Conservation (phyloP, 2,329 filamentous ascomycete genomes). For the Epichloe baconii region DNA sequence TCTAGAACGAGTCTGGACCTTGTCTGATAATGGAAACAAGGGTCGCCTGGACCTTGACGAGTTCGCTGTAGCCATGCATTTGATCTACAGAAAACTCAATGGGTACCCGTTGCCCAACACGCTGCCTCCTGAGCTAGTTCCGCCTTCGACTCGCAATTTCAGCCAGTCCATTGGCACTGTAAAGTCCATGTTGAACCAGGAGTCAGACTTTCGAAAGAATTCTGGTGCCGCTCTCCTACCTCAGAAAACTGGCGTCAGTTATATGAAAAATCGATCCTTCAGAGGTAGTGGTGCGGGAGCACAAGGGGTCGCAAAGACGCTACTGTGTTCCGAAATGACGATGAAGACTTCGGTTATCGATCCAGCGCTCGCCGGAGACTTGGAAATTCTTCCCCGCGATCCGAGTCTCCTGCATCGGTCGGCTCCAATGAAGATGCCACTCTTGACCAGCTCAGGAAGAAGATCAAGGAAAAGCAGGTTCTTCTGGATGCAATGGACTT, state of each 20-base stretch:
- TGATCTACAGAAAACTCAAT: slow-evolving; percentile 95
- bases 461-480: slow-evolving; percentile 86
- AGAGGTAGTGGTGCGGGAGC: slow-evolving; percentile 46
- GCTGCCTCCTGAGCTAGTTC: slow-evolving; percentile 82
- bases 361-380: slow-evolving; percentile 85
- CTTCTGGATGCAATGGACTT: slow-evolving; percentile 94
- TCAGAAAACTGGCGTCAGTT: slow-evolving; percentile 95
- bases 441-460: slow-evolving; percentile 81
- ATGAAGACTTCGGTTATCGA: slow-evolving; percentile 81
- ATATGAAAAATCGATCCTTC: slow-evolving; percentile 92
- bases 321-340: slow-evolving; percentile 93
- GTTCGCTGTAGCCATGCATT: slow-evolving; percentile 96
- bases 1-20: slow-evolving; percentile 84
- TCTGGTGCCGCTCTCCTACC: slow-evolving; percentile 83
- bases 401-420: slow-evolving; percentile 58
- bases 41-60: slow-evolving; percentile 91
- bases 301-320: slow-evolving; percentile 70
- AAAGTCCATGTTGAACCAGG: slow-evolving; percentile 76
- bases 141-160: slow-evolving; percentile 86
- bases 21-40: slow-evolving; percentile 88
- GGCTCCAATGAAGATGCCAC: slow-evolving; percentile 68
- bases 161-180: slow-evolving; percentile 87
- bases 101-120: slow-evolving; percentile 83
- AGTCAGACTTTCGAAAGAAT: slow-evolving; percentile 80
- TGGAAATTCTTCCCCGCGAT: slow-evolving; percentile 69